A percentile compares a stretch with the other conserved stretches of the same genome.
Conservation (phyloP, 345 rosid species). For the Rhizophora apiculata region DNA sequence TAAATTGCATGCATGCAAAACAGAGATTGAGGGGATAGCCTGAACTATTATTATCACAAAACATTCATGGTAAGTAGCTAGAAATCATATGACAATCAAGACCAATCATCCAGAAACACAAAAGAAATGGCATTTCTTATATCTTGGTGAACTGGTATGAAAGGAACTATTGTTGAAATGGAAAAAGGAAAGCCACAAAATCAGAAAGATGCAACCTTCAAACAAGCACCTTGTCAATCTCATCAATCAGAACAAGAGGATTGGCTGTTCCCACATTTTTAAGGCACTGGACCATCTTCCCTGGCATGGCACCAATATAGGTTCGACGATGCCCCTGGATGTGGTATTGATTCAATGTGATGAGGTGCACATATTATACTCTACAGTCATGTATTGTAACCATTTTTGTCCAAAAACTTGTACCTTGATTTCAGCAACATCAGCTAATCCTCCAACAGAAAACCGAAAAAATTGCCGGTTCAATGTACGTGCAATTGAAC, state of each 20-base stretch:
- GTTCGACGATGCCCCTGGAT: constrained; percentile 97
- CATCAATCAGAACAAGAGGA: constrained; percentile 98
- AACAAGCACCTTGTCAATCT: constrained; percentile 86
- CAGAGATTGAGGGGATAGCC: background rate
- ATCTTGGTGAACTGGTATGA: background rate
- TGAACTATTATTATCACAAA: background rate
- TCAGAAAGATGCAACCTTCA: constrained; percentile 9
- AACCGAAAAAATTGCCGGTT: constrained; percentile 91
- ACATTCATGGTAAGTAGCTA: background rate
- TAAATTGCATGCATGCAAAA: background rate
- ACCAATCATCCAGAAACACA: background rate
- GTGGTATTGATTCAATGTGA: constrained; percentile 23
- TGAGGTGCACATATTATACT: background rate
- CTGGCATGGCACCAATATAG: constrained; percentile 99
- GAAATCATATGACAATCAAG: background rate
- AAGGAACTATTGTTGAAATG: background rate
- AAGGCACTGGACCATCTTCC: constrained; percentile 99
- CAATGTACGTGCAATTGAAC: constrained; percentile 95
- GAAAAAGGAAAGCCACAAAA: background rate
- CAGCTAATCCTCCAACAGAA: constrained; percentile 97
- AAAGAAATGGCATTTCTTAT: background rate
- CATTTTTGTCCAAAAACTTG: background rate
- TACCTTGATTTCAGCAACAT: constrained; percentile 99
- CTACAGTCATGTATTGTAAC: background rate
- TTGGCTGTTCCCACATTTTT: constrained; percentile 98